Conservation (phyloP, 1,284 basidiomycete genomes). For the Ustilago cynodontis region DNA sequence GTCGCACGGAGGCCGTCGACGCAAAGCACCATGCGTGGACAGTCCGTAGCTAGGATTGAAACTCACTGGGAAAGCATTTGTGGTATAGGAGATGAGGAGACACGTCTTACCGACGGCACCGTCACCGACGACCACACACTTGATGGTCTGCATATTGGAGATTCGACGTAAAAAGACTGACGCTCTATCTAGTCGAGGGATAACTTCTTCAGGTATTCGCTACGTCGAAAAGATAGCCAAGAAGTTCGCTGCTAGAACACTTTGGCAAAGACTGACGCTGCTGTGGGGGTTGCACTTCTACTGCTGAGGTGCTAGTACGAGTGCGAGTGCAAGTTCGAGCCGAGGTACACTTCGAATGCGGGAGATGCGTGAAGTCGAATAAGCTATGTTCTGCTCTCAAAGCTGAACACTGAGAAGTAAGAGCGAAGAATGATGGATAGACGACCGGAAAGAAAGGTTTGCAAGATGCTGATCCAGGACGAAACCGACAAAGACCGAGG, state of each 20-base stretch:
- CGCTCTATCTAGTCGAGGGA: not conserved
- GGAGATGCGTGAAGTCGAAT: not conserved
- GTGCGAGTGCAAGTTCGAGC: not conserved
- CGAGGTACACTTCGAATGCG: not conserved
- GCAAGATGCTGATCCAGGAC: slow-evolving; percentile 5
- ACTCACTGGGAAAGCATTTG: slow-evolving; percentile 69
- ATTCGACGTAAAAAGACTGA: not conserved
- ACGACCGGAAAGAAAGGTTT: not conserved
- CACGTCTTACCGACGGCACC: slow-evolving; percentile 70
- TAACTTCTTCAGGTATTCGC: not conserved
- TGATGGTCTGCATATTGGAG: slow-evolving; percentile 64
- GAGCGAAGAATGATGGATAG: not conserved
- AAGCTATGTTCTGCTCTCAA: not conserved
- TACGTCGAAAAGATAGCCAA: not conserved
- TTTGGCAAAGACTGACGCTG: not conserved
- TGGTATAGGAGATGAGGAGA: slow-evolving; percentile 69
- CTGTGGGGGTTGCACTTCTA: not conserved
- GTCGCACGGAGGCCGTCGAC: not conserved
- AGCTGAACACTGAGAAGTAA: not conserved
- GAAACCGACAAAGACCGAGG: not conserved
- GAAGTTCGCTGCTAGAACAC: not conserved
- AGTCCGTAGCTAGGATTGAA: not conserved
- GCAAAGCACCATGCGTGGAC: too few relatives aligned
- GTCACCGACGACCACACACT: slow-evolving; percentile 69
- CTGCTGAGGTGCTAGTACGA: not conserved